A percentile compares a stretch with the other conserved stretches of the same genome.
phyloP scores from a whole-genome alignment of 805 yeast species.

The Grigorovia transvaalensis region DNA sequence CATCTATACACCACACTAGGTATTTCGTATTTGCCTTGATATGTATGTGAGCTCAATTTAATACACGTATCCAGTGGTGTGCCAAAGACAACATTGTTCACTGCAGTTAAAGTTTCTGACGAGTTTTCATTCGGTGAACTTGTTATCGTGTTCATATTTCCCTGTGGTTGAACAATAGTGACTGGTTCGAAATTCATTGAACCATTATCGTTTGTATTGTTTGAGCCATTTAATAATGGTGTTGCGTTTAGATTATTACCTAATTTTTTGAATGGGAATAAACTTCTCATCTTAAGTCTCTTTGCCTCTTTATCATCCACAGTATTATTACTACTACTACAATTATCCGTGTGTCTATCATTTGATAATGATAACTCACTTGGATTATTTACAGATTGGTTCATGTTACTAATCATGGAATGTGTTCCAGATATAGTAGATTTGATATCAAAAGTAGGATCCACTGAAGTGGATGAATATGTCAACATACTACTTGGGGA shows the following conservation, averaged over 20 bases:
- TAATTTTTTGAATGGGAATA: constrained; percentile 45
- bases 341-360: neutral
- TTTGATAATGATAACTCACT: neutral
- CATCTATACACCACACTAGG: constrained; percentile 78
- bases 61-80: constrained; percentile 45
- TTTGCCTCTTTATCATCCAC: constrained; percentile 32
- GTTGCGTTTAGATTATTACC: constrained; percentile 2
- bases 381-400: neutral
- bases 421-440: neutral
- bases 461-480: constrained; percentile 2
- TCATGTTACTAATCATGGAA: neutral
- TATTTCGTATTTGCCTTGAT: constrained; percentile 29
- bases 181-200: constrained; percentile 5
- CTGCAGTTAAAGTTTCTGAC: neutral
- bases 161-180: constrained; percentile 6
- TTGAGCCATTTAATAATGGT: neutral
- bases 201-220: neutral
- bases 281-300: constrained; percentile 43
- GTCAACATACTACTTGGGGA: neutral
- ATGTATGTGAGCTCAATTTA: constrained; percentile 38
- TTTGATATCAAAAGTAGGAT: constrained; percentile 5
- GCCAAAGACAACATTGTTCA: constrained; percentile 43
- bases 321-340: constrained; percentile 1
- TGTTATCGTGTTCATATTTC: neutral
- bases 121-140: neutral